These are phyloP conservation scores for Podospora fimiseda DNA, from an alignment of 495 filamentous ascomycete genomes.

Conservation along the genomic window DNA sequence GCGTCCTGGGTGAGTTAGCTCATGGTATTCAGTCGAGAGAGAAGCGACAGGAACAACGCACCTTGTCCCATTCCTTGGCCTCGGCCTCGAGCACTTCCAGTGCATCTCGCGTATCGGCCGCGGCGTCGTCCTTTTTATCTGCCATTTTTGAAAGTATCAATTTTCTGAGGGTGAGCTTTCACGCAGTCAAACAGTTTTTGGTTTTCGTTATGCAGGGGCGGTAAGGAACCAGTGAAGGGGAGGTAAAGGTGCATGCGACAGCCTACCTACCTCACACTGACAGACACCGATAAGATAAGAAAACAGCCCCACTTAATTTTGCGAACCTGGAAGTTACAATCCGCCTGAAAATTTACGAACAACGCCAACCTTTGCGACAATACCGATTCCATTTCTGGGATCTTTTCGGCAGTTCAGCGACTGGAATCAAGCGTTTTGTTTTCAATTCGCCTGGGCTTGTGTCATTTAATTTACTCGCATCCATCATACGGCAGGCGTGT, in stretches of 20 bases:
- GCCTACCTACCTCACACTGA: neutral
- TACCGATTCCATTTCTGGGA: no score
- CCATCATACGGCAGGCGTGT: no score
- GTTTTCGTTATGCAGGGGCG: no score
- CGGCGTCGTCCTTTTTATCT: constrained; percentile 19
- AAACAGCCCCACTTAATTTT: constrained; percentile 22
- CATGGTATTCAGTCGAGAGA: neutral
- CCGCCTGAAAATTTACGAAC: neutral
- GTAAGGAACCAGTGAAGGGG: no score
- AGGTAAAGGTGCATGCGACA: no score
- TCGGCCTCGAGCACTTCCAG: constrained; percentile 81
- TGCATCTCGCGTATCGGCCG: constrained; percentile 48
- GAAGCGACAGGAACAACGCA: neutral
- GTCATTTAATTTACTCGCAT: no score
- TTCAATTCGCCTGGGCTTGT: no score
- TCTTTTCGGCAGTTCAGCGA: no score
- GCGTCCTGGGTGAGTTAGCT: constrained; percentile 57
- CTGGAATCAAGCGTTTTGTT: no score
- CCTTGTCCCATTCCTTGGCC: constrained; percentile 86
- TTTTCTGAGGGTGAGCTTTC: neutral
- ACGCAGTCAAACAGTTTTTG: no score
- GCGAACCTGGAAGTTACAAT: neutral
- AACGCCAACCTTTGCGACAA: neutral
- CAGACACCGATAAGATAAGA: constrained; percentile 16
- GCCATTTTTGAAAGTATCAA: constrained; percentile 12